Base-by-base conservation (phyloP, 768 basidiomycete species). In the Leccinum rimulosum region DNA sequence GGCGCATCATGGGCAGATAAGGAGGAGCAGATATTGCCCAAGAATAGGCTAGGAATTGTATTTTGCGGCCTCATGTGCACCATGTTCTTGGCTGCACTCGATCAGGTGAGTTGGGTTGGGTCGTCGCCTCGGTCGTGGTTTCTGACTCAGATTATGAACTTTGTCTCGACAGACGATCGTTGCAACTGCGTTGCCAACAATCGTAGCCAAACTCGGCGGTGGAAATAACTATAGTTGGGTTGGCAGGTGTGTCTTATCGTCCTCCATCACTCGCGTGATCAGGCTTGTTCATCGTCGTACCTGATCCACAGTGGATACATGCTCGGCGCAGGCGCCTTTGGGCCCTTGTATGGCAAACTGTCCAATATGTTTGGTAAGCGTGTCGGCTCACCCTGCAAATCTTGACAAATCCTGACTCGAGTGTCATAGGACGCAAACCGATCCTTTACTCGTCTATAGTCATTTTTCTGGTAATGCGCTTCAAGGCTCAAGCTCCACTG, bases 281-380 rank as follows among this genome's bases (percentile, higher is more conserved):
- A 4, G 19, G 3, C 6, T 49, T 40, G 28, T 14, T 64, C 15
- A 64, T 17, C n/a, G 2, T 36, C 1, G 36, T n/a, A 43, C 40
- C 4, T 36, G n/a, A 30, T 30, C n/a, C 2, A 3, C 55, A 91
- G 90, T 66, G 84, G 91, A 30, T 93, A 93, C 68, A 74, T 93
- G 25, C 81, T 93, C 22, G 80, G 86, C 0, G 83, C 86, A 5
- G 84, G 84, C 6, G 77, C 87, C 3, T 75, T 90, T 11, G 79
- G 85, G 0, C 91, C 92, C 0, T 63, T 91, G 2, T 93, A 91
- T 60, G 92, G 92, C 6, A 93, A 93, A 65, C 69, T 91, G 0
- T 89, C 88, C 1, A 86, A 89, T 70, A 75, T 80, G 52, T 60
- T 78, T n/a, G 79, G 79, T 71, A 58, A 57, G 62, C 12, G 1